These are phyloP conservation scores for Acrocalymma vagum DNA, from an alignment of 2,329 filamentous ascomycete species.

Conservation along the genomic window DNA sequence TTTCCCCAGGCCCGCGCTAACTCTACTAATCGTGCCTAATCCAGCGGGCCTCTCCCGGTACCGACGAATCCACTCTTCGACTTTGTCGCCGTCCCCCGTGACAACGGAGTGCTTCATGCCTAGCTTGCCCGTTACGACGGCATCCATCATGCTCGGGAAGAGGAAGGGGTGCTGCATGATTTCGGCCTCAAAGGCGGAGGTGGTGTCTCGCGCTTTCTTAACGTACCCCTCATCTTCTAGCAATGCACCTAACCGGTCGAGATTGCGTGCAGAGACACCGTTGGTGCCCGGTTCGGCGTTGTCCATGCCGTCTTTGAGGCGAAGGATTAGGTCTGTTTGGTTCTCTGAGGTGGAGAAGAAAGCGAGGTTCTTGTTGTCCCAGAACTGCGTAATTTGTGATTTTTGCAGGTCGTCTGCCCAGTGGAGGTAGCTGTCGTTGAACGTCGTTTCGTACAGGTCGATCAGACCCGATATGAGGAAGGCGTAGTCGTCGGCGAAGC, in stretches of 20 bases:
- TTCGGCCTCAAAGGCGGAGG: conserved; percentile 88
- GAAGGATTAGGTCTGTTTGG: conserved; percentile 77
- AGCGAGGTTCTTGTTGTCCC: conserved; percentile 68
- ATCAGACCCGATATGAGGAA: conserved; percentile 85
- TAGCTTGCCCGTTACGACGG: conserved; percentile 77
- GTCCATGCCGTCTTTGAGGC: conserved; percentile 95
- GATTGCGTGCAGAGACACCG: conserved; percentile 82
- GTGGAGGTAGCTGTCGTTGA: conserved; percentile 75
- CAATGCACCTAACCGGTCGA: conserved; percentile 80
- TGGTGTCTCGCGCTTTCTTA: conserved; percentile 73
- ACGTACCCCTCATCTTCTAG: conserved; percentile 72
- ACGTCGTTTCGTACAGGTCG: conserved; percentile 84
- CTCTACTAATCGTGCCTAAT: conserved; percentile 41
- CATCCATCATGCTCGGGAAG: conserved; percentile 81
- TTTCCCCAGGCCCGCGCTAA: conserved; percentile 42
- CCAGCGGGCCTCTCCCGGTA: conserved; percentile 50
- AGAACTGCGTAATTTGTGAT: conserved; percentile 79
- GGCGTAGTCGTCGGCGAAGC: conserved; percentile 94
- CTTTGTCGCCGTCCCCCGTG: conserved; percentile 55
- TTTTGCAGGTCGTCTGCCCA: conserved; percentile 86
- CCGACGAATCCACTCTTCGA: conserved; percentile 51
- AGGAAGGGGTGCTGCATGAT: conserved; percentile 93
- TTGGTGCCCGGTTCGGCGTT: conserved; percentile 90
- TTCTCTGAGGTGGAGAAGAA: conserved; percentile 76
- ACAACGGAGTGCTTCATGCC: conserved; percentile 71